These are phyloP conservation scores for Penicillium ochrochloron DNA, from an alignment of 495 filamentous ascomycete species.

Conservation along the genomic window DNA sequence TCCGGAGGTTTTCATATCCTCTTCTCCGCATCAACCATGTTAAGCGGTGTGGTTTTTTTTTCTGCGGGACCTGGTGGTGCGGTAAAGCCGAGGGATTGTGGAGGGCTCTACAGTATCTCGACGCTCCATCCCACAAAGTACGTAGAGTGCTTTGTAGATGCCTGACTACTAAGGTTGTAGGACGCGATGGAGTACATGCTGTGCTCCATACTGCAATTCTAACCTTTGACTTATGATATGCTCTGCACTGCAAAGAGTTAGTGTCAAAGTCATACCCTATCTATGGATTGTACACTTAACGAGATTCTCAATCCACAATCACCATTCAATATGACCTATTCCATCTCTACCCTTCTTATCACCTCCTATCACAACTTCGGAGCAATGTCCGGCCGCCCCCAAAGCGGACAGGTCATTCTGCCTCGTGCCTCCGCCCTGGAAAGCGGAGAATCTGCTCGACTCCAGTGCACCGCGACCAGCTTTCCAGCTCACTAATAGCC, in stretches of 20 bases:
- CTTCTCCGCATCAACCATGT: conserved; percentile 21
- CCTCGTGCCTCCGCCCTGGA: conserved; percentile 41
- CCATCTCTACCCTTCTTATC: not conserved
- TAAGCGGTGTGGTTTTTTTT: conserved; percentile 21
- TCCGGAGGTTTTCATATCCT: conserved; percentile 22
- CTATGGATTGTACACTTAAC: not conserved
- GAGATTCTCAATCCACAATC: not conserved
- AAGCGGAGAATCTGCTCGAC: conserved; percentile 33
- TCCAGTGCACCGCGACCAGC: conserved; percentile 17
- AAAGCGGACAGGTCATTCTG: conserved; percentile 39
- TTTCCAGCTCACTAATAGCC: conserved; percentile 4
- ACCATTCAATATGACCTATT: not conserved
- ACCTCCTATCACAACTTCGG: conserved; percentile 10
- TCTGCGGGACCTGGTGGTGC: not conserved
- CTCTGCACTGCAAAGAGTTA: not conserved
- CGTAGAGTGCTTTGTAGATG: not conserved
- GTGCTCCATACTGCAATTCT: not conserved
- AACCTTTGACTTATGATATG: not conserved
- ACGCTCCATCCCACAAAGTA: not conserved
- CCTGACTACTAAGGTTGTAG: not conserved
- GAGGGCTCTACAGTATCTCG: too few relatives aligned
- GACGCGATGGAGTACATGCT: not conserved
- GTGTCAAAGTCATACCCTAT: not conserved
- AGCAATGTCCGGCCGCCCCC: conserved; percentile 19
- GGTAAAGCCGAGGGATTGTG: not conserved